Conservation (phyloP, 768 basidiomycete species). For the Tephrocybe sp. region DNA sequence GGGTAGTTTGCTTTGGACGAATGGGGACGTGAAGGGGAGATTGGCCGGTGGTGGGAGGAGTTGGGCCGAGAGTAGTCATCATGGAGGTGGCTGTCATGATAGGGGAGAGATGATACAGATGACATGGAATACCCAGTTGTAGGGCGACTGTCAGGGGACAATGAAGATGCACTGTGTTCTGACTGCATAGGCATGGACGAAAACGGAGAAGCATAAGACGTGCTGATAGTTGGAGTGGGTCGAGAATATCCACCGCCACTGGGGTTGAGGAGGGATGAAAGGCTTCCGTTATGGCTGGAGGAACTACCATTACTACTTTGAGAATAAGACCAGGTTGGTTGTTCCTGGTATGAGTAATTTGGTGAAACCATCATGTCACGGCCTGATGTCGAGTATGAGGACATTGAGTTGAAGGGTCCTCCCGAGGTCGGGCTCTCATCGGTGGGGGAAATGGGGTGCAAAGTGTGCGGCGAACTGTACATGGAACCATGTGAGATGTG, state of each 20-base stretch:
- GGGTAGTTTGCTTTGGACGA: conserved; percentile 55
- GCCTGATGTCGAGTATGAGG: conserved; percentile 38
- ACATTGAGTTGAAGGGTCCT: conserved; percentile 38
- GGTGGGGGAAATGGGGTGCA: conserved; percentile 66
- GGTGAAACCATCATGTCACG: conserved; percentile 43
- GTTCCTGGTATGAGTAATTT: conserved; percentile 66
- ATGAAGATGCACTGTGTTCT: conserved; percentile 66
- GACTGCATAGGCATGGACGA: conserved; percentile 66
- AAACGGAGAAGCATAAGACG: conserved; percentile 69
- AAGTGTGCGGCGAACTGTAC: conserved; percentile 57
- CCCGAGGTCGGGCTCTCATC: conserved; percentile 63
- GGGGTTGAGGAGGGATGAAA: conserved; percentile 79
- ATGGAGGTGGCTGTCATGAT: conserved; percentile 54
- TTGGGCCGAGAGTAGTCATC: conserved; percentile 72
- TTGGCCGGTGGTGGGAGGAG: conserved; percentile 74
- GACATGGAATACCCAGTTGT: conserved; percentile 86
- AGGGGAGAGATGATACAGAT: conserved; percentile 73
- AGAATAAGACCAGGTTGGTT: conserved; percentile 52
- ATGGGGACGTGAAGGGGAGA: conserved; percentile 63
- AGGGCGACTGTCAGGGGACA: conserved; percentile 84
- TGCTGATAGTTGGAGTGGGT: conserved; percentile 69
- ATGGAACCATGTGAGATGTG: conserved; percentile 55
- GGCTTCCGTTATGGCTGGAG: conserved; percentile 66
- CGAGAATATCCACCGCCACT: conserved; percentile 54
- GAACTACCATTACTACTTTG: conserved; percentile 44